Conservation (phyloP, 2,329 filamentous ascomycete species). For the Neonectria hederae region DNA sequence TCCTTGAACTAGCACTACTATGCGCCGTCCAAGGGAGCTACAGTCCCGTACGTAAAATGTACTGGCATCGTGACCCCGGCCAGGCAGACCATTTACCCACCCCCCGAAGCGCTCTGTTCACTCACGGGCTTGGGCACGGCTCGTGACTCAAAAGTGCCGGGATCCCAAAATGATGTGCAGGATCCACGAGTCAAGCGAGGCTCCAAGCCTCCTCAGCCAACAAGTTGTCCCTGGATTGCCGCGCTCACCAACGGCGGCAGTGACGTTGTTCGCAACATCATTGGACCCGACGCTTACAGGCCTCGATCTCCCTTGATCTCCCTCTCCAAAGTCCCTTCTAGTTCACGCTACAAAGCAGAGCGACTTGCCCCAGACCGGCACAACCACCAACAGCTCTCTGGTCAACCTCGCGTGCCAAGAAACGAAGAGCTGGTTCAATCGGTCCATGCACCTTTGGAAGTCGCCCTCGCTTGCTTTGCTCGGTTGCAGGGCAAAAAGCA, state of each 20-base stretch:
- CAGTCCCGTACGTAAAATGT: conserved; percentile 26
- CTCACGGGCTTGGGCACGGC: conserved; percentile 27
- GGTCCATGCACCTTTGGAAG: not conserved
- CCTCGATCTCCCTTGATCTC: not conserved
- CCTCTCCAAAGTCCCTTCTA: conserved; percentile 3
- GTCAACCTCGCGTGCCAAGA: conserved; percentile 17
- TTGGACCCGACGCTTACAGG: conserved; percentile 7
- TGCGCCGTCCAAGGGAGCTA: conserved; percentile 21
- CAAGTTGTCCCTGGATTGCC: conserved; percentile 30
- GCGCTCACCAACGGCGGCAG: conserved; percentile 14
- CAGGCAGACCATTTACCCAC: conserved; percentile 14
- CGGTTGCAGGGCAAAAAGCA: conserved; percentile 8
- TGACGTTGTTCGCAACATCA: conserved; percentile 2
- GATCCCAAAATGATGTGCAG: conserved; percentile 47
- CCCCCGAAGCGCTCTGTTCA: conserved; percentile 29
- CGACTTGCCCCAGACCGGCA: not conserved
- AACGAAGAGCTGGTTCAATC: conserved; percentile 7
- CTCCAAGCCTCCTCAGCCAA: conserved; percentile 28
- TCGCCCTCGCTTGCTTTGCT: conserved; percentile 6
- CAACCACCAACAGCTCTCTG: not conserved
- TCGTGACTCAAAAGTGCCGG: conserved; percentile 41
- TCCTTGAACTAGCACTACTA: conserved; percentile 22
- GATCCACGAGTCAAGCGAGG: conserved; percentile 49
- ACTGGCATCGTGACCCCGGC: conserved; percentile 22
- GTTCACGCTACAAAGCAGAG: conserved; percentile 3